These are phyloP conservation scores for Fusarium equiseti DNA, from an alignment of 2,329 filamentous ascomycete genomes.

Conservation along the genomic window DNA sequence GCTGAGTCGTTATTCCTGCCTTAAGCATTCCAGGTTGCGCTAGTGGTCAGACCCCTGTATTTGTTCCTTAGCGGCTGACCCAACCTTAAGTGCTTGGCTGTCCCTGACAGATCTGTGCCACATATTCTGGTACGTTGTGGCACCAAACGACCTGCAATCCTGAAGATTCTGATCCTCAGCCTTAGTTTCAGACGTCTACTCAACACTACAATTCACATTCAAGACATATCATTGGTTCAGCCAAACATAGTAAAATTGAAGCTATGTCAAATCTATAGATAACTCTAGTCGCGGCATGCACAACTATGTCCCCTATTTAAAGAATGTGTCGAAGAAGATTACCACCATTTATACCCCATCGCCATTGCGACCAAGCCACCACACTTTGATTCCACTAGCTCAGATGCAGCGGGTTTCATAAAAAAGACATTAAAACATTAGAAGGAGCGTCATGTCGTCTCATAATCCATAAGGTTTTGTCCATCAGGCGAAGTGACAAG, in stretches of 20 bases:
- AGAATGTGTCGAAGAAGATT: conserved; percentile 34
- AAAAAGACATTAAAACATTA: conserved; percentile 17
- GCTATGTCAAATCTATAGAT: conserved; percentile 20
- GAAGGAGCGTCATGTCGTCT: conserved; percentile 16
- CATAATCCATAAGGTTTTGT: conserved; percentile 5
- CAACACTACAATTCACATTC: no score
- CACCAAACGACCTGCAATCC: not conserved
- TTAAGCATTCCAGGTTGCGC: not conserved
- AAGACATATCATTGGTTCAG: fast-evolving
- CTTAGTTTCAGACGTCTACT: fast-evolving
- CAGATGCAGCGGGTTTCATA: not conserved
- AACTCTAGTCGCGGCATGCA: conserved; percentile 14
- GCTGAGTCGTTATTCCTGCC: not conserved
- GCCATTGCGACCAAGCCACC: not conserved
- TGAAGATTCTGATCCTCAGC: not conserved
- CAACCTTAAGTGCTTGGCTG: not conserved
- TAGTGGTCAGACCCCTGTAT: not conserved
- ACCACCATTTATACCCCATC: conserved; percentile 9
- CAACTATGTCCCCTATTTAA: conserved; percentile 37
- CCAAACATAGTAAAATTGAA: conserved; percentile 6
- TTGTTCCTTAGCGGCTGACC: not conserved
- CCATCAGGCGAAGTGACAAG: not conserved
- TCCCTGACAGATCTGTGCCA: not conserved
- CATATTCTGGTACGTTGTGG: not conserved
- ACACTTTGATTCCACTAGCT: not conserved